Base-by-base conservation (phyloP, 345 rosid species). In the Viola odorata region DNA sequence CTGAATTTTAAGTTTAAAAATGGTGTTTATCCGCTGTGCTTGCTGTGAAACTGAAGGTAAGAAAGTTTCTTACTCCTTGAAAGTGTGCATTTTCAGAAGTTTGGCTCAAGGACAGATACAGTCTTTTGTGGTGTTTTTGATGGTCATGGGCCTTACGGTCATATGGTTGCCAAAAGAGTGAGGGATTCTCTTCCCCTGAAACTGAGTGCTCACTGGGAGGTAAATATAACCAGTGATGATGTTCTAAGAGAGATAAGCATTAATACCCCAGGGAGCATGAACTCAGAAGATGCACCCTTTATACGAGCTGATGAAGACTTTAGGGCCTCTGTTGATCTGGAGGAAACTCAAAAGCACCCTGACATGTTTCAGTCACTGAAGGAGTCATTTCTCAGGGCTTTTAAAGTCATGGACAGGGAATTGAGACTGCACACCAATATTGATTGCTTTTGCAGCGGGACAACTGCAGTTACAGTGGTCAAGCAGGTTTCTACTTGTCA, bases 101-200 rank as follows among this genome's bases (percentile, higher is more conserved):
- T 95, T 52, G 90, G 85, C 50, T 83, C 98, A 3, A 81, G 88
- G 73, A 72, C 82, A 54, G 98, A 91, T 75, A 84, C 96, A 39
- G 63, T 91, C 50, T 91, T 95, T 74, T 88, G 98, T 74, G 99
- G 99, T 54, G 88, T 95, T 45, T 95, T 95, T 75, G 99, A 95
- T 81, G 99, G 99, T 14, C 99, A 95, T 45, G 99, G 99, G 52
- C 99, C 99, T 0, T 85, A 72, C 59, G 99, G 99, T 64, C 98
- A 95, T 71, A 73, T 88, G 95, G 99, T 91, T 71, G 99, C 99
- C 42, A 95, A 72, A 78, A 86, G 80, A 78, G 98, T 95, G 59
- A 79, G 99, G 73, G 99, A 95, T 72, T 78, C 78, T 61, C 98
- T 95, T 77, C 99, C 99, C 36, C 76, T 77, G 63, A 91, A 83